Conservation (phyloP, 306 rosid genomes). For the Castanospermum australe region DNA sequence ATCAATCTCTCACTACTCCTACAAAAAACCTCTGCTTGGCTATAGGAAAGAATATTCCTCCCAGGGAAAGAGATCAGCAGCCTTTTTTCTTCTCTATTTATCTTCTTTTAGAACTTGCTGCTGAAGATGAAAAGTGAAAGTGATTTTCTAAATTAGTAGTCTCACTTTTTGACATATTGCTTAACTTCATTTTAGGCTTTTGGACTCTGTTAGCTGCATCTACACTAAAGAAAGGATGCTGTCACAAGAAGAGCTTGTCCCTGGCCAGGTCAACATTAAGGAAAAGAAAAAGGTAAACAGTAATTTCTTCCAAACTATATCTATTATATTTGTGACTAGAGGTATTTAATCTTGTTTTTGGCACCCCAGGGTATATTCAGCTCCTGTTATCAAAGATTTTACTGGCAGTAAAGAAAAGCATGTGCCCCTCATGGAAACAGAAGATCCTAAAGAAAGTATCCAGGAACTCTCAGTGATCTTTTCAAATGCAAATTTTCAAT, state of each 20-base stretch:
- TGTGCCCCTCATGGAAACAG: slow-evolving; percentile 49
- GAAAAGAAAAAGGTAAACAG: slow-evolving; percentile 78
- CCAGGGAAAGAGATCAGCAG: background rate
- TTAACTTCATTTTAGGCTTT: slow-evolving; percentile 46
- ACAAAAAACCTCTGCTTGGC: background rate
- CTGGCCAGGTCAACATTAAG: slow-evolving; percentile 39
- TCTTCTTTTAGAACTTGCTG: background rate
- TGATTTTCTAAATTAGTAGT: background rate
- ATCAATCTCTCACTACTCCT: background rate
- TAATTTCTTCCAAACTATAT: background rate
- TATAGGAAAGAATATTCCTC: background rate
- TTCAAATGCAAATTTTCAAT: slow-evolving; percentile 57
- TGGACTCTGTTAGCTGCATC: slow-evolving; percentile 55
- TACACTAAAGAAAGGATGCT: slow-evolving; percentile 51
- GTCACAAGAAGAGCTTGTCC: slow-evolving; percentile 44
- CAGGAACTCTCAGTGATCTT: slow-evolving; percentile 60
- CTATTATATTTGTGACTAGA: background rate
- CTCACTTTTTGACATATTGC: background rate
- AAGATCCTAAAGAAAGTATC: slow-evolving; percentile 55
- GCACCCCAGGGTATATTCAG: slow-evolving; percentile 69
- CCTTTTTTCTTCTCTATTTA: background rate
- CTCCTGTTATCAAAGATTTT: slow-evolving; percentile 74
- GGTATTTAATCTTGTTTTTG: background rate
- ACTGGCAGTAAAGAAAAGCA: slow-evolving; percentile 68
- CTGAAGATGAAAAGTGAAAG: slow-evolving; percentile 2